Evolutionary conservation across 31 red algal species (phyloP), one percentile per base, ranked within the genome.

Genomic region (Porphyra umbilicalis): DNA sequence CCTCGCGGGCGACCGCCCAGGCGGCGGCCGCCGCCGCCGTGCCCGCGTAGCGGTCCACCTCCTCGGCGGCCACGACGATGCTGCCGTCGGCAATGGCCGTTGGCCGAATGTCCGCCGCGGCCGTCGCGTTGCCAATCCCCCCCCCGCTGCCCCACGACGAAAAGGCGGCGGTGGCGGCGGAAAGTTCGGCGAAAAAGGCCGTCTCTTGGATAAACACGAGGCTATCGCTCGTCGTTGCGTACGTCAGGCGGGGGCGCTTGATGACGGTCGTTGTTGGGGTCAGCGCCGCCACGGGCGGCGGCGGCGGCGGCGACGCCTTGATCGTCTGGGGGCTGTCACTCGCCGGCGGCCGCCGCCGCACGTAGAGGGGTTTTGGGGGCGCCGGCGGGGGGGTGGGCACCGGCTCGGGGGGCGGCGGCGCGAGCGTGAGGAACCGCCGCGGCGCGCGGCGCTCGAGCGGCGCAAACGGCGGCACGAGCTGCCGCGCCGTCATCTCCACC

Each of bases 141-240:
- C 76, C 33, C 3, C 76, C 76, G 35, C 35, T 78, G 30, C 76
- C 35, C 76, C 35, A 35, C 18, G 13, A 15, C 13, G 67, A 83
- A 85, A 35, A 39, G 37, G 80, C 79, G 7, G 78, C 57, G 16
- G 79, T 83, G n/a, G 88, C 80, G 37, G 74, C 76, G 83, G 86
- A 93, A 68, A 86, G 85, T 25, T 89, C 85, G 32, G 84, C 92
- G 7, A 84, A 83, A 90, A 95, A 95, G 14, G 93, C 90, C 34
- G 86, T 89, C 79, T 95, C 93, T 81, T 95, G 93, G 13, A 95
- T 95, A 35, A 95, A 95, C 6, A 95, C 88, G 32, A 91, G 81
- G 4, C 85, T 80, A 85, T 95, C 93, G 77, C 88, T 90, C 37
- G 88, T 95, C n/a, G 93, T 91, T 11, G 93, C 93, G 77, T 95